Base-by-base conservation (phyloP, 805 yeast genomes). In the Candida loeiensis region DNA sequence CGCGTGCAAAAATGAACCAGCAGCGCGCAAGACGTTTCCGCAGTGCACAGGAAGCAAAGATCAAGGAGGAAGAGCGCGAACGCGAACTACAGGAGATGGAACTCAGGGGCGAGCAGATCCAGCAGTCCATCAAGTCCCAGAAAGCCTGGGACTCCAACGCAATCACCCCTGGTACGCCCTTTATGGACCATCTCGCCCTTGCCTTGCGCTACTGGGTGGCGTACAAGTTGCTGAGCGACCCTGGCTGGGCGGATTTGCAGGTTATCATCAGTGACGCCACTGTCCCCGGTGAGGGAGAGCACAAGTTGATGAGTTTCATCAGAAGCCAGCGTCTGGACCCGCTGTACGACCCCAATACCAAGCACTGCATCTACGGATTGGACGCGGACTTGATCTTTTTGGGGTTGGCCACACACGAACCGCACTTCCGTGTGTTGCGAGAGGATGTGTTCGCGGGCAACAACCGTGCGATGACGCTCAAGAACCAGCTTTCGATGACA, bases 271-370 rank as follows among this genome's bases (percentile, higher is more conserved):
- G 95, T 54, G 99, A 91, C 59, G 95, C 96, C 21, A 82, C 95
- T 0, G 98, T 91, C 11, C 99, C 99, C 1, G 99, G 99, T 46
- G 99, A 93, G 73, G 99, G 99, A 58, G 99, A 93, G 63, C 99
- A 93, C 68, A 93, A 93, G 61, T 82, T 93, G 52, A 93, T 93
- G 99, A 89, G 85, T 54, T 93, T 90, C 58, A 85, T 93, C 42
- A 78, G 99, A 55, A 77, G 86, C 30, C 98, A 90, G 59, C 74
- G 98, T 50, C 76, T 84, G 29, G 93, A 85, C 51, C 86, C 95
- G 0, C 80, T 81, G 55, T 86, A 91, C 61, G 77, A 87, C 55
- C 96, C 98, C 39, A 91, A 93, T 59, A 90, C 96, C 1, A 74
- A 80, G n/a, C 99, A 93, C 62, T 87, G 95, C 61, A 90, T 93